These are phyloP conservation scores for Nicotiana attenuata DNA, from an alignment of 257 asterid genomes.

Conservation along the genomic window DNA sequence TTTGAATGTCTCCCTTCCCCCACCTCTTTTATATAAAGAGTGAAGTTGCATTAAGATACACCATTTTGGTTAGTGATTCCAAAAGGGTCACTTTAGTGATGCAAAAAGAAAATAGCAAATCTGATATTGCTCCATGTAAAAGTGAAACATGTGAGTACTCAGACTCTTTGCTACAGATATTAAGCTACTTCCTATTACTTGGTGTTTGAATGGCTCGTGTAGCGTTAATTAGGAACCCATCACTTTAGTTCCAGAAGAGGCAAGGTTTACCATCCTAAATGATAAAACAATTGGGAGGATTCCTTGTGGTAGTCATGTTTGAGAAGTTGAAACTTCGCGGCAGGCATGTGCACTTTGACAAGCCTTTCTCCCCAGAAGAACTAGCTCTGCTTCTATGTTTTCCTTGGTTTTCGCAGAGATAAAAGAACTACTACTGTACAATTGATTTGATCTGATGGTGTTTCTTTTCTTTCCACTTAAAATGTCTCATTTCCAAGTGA, in stretches of 20 bases:
- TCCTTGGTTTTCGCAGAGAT: background rate
- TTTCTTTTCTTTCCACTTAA: background rate
- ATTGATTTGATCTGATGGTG: background rate
- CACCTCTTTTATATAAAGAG: too few species aligned
- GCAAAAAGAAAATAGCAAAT: slow-evolving; percentile 47
- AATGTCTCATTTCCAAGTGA: slow-evolving; percentile 9
- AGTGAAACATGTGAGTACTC: slow-evolving; percentile 19
- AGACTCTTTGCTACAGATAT: slow-evolving; percentile 34
- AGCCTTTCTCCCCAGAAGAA: background rate
- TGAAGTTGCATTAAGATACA: slow-evolving; percentile 58
- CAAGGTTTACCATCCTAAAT: background rate
- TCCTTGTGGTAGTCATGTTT: background rate
- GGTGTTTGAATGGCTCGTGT: background rate
- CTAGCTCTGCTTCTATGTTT: background rate
- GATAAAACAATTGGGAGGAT: background rate
- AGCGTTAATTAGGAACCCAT: background rate
- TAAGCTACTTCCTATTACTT: background rate
- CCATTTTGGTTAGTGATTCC: slow-evolving; percentile 39
- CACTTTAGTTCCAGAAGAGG: background rate
- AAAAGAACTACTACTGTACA: background rate
- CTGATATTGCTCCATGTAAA: slow-evolving; percentile 33
- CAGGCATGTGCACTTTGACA: background rate
- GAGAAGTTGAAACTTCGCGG: background rate
- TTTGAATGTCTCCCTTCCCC: background rate
- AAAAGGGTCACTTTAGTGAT: slow-evolving; percentile 70